phyloP scores from a whole-genome alignment of 2,329 filamentous ascomycete genomes.

The Dryadomyces sulphureus region DNA sequence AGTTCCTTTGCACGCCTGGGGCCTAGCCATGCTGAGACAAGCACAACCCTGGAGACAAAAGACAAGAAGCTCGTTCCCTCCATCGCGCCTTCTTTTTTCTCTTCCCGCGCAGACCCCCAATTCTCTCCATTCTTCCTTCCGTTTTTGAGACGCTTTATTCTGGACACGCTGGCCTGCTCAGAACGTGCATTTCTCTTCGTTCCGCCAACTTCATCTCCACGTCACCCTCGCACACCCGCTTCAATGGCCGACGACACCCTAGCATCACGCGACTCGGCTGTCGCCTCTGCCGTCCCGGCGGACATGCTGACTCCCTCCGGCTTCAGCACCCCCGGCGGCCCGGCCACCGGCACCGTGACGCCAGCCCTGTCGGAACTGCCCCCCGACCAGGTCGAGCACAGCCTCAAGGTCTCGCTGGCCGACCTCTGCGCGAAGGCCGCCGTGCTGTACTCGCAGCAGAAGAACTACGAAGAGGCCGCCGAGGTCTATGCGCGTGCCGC shows the following conservation, averaged over 20 bases:
- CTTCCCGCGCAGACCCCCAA: background rate
- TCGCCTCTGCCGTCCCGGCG: constrained; percentile 6
- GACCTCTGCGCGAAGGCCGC: constrained; percentile 70
- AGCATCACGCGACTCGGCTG: background rate
- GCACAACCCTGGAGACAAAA: background rate
- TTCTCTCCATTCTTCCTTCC: background rate
- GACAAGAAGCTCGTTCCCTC: background rate
- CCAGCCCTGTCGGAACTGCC: constrained; percentile 17
- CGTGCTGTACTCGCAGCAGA: constrained; percentile 76
- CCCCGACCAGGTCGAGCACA: constrained; percentile 18
- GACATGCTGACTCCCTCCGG: constrained; percentile 5
- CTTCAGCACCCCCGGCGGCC: constrained; percentile 14
- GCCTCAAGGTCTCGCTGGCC: constrained; percentile 48
- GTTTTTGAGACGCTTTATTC: too few relatives aligned
- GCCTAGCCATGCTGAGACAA: background rate
- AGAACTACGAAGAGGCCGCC: constrained; percentile 62
- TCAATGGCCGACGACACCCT: constrained; percentile 10
- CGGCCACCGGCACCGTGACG: constrained; percentile 18
- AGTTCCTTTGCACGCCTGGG: constrained; percentile 4
- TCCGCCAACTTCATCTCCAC: background rate
- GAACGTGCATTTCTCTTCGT: background rate
- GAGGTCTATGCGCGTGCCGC: constrained; percentile 82
- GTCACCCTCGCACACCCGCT: background rate
- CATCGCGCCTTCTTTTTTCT: constrained; percentile 1
- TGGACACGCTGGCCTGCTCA: too few relatives aligned